Percentiles rank a stretch among this genome's conserved stretches.
These are phyloP conservation scores for Clavariopsis aquatica DNA, from an alignment of 495 filamentous ascomycete species.

Conservation along the genomic window DNA sequence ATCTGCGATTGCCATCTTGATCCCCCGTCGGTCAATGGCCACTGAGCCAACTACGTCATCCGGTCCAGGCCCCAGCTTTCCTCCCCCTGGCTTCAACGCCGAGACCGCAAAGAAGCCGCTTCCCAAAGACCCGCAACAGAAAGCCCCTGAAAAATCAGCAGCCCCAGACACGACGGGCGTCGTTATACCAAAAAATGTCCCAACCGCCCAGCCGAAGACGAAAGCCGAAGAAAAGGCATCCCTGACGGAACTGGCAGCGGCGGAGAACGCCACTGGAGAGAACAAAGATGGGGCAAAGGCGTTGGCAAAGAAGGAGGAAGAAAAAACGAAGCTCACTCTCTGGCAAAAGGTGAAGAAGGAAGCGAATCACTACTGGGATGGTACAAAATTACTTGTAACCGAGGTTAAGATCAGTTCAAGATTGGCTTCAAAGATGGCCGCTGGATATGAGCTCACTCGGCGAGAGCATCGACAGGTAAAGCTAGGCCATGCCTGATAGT, in stretches of 20 bases:
- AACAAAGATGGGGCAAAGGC: slow-evolving; percentile 55
- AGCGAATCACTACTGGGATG: slow-evolving; percentile 94
- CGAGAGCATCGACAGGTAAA: slow-evolving; percentile 83
- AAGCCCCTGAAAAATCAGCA: slow-evolving; percentile 45
- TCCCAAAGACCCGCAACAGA: slow-evolving; percentile 50
- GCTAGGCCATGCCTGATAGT: slow-evolving; percentile 4
- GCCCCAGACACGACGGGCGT: slow-evolving; percentile 40
- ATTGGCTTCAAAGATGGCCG: slow-evolving; percentile 94
- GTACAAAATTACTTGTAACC: slow-evolving; percentile 91
- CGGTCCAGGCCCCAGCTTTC: slow-evolving; percentile 59
- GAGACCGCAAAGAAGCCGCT: slow-evolving; percentile 88
- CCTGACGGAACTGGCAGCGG: slow-evolving; percentile 52
- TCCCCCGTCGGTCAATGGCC: slow-evolving; percentile 45
- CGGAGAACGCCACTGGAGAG: slow-evolving; percentile 49
- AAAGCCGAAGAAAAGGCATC: slow-evolving; percentile 49
- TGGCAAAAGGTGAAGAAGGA: slow-evolving; percentile 93
- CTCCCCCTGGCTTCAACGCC: slow-evolving; percentile 88
- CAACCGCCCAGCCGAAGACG: slow-evolving; percentile 50
- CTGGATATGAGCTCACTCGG: slow-evolving; percentile 92
- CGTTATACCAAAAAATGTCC: slow-evolving; percentile 42
- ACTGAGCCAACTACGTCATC: slow-evolving; percentile 66
- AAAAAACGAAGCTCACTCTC: slow-evolving; percentile 80
- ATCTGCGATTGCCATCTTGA: slow-evolving; percentile 46
- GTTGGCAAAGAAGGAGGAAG: slow-evolving; percentile 67
- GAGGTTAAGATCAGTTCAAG: slow-evolving; percentile 91